Evolutionary conservation across 495 filamentous ascomycete genomes (phyloP), one percentile per base, ranked within the genome.

Genomic region (Penicillium paxilli): DNA sequence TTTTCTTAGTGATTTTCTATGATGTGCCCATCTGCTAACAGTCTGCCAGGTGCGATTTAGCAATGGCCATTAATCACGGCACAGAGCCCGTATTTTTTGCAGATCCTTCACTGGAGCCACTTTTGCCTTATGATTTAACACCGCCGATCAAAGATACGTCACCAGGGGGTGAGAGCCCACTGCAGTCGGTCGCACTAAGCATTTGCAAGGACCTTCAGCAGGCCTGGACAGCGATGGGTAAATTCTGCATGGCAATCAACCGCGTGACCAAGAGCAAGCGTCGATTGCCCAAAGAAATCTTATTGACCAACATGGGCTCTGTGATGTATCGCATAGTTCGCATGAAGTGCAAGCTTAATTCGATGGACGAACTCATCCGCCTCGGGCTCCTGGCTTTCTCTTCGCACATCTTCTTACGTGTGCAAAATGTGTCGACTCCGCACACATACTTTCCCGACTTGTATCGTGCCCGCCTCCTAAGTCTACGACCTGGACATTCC

Each of bases 271-370:
- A 62, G 25, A 47, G 58, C 0, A 40, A 53, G 0, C 55, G 44
- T 20, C 52, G 51, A 7, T 57, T 80, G 5, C 33, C 68, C 0
- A 56, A 60, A 21, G 60, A 68, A 16, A 49, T 53, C 9, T 57
- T 76, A 22, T 47, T 73, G 3, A 59, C 69, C 12, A 66, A 64
- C 30, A 74, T 78, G 69, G 62, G 55, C 0, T 71, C 74, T 1
- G 67, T 75, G 41, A 69, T 68, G 54, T 80, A 79, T 57, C 72
- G 68, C 9, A 65, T 80, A 1, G 55, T 78, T 16, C 35, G 64
- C 44, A 68, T 69, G 56, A 19, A 38, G 12, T 62, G 70, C 52
- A 52, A 58, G 9, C 24, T 25, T 4, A 50, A 60, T 44, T 67
- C 68, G 0, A 44, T 52, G 10, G 53, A 70, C 25, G 74, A 78